Percentiles rank a stretch among this genome's conserved stretches.
phyloP scores from a whole-genome alignment of 495 filamentous ascomycete genomes.

The Terfezia claveryi region DNA sequence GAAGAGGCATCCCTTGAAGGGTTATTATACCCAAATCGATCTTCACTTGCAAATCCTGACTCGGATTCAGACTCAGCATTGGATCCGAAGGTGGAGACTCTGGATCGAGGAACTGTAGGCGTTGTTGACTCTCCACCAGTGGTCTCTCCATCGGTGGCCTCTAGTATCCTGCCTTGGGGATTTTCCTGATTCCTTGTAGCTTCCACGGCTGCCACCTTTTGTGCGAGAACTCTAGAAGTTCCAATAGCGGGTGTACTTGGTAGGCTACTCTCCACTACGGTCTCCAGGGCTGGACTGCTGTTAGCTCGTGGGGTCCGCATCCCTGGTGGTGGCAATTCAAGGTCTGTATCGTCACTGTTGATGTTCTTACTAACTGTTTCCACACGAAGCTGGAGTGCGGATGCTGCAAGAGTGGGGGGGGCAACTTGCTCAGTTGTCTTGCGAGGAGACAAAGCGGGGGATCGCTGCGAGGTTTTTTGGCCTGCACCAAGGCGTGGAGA shows the following conservation, averaged over 20 bases:
- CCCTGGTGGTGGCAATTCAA: conserved; percentile 25
- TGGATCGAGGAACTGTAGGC: conserved; percentile 18
- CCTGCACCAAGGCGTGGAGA: conserved; percentile 9
- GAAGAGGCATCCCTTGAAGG: conserved; percentile 16
- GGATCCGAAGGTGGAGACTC: conserved; percentile 15
- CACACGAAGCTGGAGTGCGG: conserved; percentile 12
- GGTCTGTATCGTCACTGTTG: conserved; percentile 30
- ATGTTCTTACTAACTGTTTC: conserved; percentile 6
- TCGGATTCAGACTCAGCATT: not conserved
- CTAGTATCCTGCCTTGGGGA: conserved; percentile 11
- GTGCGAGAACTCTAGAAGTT: conserved; percentile 27
- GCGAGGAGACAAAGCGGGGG: conserved; percentile 15
- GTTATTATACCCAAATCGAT: conserved; percentile 20
- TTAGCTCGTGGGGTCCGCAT: conserved; percentile 48
- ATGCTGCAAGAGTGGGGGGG: conserved; percentile 26
- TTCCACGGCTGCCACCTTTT: conserved; percentile 28
- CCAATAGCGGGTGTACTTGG: conserved; percentile 46
- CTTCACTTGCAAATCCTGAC: conserved; percentile 1
- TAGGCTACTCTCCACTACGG: conserved; percentile 76
- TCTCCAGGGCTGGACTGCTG: conserved; percentile 54
- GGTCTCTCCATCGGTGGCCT: conserved; percentile 20
- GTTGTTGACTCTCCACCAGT: conserved; percentile 17
- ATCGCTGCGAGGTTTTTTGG: conserved; percentile 5
- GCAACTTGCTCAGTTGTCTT: conserved; percentile 25
- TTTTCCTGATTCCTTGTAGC: conserved; percentile 19